Percentiles rank a stretch among this genome's conserved stretches.
phyloP scores from a whole-genome alignment of 78 protist species.

The Dictyostelium purpureum region DNA sequence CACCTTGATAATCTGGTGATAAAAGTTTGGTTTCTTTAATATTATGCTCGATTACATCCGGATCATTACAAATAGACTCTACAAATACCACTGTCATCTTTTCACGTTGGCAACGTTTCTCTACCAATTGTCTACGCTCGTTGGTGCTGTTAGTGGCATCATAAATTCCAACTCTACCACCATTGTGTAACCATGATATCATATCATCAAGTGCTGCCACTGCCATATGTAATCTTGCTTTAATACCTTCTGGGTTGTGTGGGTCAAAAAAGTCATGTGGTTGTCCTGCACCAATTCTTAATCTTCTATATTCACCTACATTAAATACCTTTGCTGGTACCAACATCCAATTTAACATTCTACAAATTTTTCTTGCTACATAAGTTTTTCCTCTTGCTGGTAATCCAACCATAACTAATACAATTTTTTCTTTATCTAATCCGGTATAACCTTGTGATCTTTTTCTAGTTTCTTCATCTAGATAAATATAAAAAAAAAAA shows the following conservation, averaged over 20 bases:
- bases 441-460: slow-evolving; percentile 70
- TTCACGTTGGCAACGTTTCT: slow-evolving; percentile 54
- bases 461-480: slow-evolving; percentile 48
- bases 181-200: slow-evolving; percentile 79
- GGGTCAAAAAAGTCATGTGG: slow-evolving; percentile 88
- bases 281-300: slow-evolving; percentile 85
- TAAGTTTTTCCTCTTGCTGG: slow-evolving; percentile 93
- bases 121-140: slow-evolving; percentile 72
- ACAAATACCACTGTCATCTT: slow-evolving; percentile 42
- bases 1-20: slow-evolving; percentile 83
- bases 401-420: slow-evolving; percentile 91
- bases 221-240: slow-evolving; percentile 83
- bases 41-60: slow-evolving; percentile 75
- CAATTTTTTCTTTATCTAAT: slow-evolving; percentile 79
- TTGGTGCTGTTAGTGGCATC: slow-evolving; percentile 90
- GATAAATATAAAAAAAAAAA: neutral
- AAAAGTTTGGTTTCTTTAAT: slow-evolving; percentile 73
- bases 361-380: slow-evolving; percentile 83
- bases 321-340: slow-evolving; percentile 79
- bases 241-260: slow-evolving; percentile 82
- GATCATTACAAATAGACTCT: slow-evolving; percentile 63
- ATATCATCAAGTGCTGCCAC: slow-evolving; percentile 86
- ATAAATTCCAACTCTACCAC: slow-evolving; percentile 85
- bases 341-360: slow-evolving; percentile 88
- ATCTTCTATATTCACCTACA: slow-evolving; percentile 82